Evolutionary conservation across 1,284 basidiomycete species (phyloP).

Genomic region (Cryptococcus sp.): DNA sequence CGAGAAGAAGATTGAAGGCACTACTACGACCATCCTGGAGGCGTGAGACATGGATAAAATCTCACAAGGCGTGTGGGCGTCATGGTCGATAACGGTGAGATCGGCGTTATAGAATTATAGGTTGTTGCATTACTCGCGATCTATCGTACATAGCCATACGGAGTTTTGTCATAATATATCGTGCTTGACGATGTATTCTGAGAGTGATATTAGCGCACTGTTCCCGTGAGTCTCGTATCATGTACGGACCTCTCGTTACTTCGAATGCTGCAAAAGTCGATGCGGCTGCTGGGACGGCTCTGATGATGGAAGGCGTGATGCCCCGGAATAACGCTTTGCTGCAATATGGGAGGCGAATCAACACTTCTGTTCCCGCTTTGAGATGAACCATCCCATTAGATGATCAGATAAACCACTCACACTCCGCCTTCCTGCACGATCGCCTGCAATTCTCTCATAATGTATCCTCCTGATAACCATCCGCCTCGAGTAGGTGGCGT

Average conservation of each 20-base stretch:
- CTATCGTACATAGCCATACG: not conserved
- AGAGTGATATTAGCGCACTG: not conserved
- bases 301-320: constrained; percentile 67
- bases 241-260: constrained; percentile 65
- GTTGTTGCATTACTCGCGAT: not conserved
- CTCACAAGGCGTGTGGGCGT: not conserved
- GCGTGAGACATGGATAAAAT: constrained; percentile 5
- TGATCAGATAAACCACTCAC: constrained; percentile 57
- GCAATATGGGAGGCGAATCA: not conserved
- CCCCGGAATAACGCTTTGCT: constrained; percentile 73
- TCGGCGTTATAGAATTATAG: not conserved
- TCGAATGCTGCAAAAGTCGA: constrained; percentile 93
- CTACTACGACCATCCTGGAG: constrained; percentile 13
- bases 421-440: constrained; percentile 74
- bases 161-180: constrained; percentile 28
- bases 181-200: constrained; percentile 42
- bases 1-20: constrained; percentile 21
- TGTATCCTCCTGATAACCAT: constrained; percentile 63
- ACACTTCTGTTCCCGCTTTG: not conserved
- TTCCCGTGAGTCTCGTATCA: not conserved
- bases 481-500: constrained; percentile 75
- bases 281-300: constrained; percentile 86
- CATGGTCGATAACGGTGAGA: not conserved
- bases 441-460: constrained; percentile 66
- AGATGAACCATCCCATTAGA: not conserved